Percentiles rank a stretch among this genome's conserved stretches.
Conservation (phyloP, 2,329 filamentous ascomycete genomes). For the Bimuria novae-zelandiae region DNA sequence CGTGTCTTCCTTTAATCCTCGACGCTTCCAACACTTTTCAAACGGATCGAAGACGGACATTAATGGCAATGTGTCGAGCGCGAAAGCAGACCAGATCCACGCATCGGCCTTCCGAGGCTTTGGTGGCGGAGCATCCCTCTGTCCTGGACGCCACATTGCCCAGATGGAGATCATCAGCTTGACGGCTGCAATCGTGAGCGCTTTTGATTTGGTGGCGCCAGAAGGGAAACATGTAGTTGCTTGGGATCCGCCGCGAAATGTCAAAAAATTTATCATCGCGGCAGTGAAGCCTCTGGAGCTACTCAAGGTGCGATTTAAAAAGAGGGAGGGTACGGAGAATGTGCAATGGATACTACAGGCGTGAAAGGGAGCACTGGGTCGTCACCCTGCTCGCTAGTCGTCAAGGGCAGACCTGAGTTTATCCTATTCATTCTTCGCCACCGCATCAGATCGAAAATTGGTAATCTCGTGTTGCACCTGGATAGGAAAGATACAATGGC, state of each 20-base stretch:
- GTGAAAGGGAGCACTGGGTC: not conserved
- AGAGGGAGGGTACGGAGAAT: slow-evolving; percentile 20
- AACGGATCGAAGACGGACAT: slow-evolving; percentile 22
- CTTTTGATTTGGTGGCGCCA: slow-evolving; percentile 36
- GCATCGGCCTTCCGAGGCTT: slow-evolving; percentile 39
- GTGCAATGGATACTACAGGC: slow-evolving; percentile 19
- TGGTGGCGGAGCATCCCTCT: slow-evolving; percentile 39
- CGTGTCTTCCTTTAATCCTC: slow-evolving; percentile 48
- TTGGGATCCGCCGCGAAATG: slow-evolving; percentile 26
- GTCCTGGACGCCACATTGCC: slow-evolving; percentile 45
- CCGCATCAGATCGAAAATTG: too few relatives aligned
- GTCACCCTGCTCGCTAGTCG: too few relatives aligned
- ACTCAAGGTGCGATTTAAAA: slow-evolving; percentile 20
- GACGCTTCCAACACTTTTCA: slow-evolving; percentile 44
- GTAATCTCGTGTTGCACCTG: too few relatives aligned
- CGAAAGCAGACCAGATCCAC: slow-evolving; percentile 24
- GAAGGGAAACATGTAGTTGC: slow-evolving; percentile 12
- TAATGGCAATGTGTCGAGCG: slow-evolving; percentile 17
- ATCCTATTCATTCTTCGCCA: too few relatives aligned
- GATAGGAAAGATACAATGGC: too few relatives aligned
- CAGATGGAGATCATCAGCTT: slow-evolving; percentile 38
- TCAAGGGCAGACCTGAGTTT: too few relatives aligned
- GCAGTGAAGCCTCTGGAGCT: slow-evolving; percentile 13
- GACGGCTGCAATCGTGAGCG: slow-evolving; percentile 31
- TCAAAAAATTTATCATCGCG: slow-evolving; percentile 10